Evolutionary conservation across 177 flowering plant species (phyloP).

Genomic region (Vitis hybrid): DNA sequence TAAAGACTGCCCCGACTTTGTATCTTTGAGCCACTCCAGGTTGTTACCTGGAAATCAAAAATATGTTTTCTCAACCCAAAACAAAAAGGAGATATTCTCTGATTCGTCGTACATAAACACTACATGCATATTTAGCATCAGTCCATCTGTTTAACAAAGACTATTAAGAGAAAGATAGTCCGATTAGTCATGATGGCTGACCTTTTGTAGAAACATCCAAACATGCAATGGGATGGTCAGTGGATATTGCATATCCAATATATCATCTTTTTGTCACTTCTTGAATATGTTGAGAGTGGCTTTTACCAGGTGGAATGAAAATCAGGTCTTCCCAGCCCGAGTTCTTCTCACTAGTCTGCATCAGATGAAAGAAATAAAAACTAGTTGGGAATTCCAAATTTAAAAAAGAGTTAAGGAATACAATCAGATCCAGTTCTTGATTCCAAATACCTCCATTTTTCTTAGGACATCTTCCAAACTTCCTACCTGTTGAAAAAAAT

Average conservation of each 20-base stretch:
- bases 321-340: constrained; percentile 96
- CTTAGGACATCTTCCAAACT: constrained; percentile 90
- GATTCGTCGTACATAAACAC: no score
- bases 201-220: constrained; percentile 16
- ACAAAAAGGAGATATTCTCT: no score
- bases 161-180: background rate
- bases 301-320: constrained; percentile 95
- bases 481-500: constrained; percentile 64
- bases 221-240: constrained; percentile 12
- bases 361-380: background rate
- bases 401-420: background rate
- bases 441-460: constrained; percentile 80
- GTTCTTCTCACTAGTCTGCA: constrained; percentile 73
- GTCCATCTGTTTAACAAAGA: no score
- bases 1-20: no score
- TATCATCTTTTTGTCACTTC: constrained; percentile 63
- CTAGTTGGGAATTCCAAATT: background rate
- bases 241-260: background rate
- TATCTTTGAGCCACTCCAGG: no score
- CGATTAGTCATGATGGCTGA: constrained; percentile 12
- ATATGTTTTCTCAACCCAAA: no score
- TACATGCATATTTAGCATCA: no score
- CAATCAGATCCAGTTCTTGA: background rate
- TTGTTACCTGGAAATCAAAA: no score
- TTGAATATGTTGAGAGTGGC: constrained; percentile 74